These are phyloP conservation scores for Trichophyton schoenleinii DNA, from an alignment of 2,329 filamentous ascomycete species.

Conservation along the genomic window DNA sequence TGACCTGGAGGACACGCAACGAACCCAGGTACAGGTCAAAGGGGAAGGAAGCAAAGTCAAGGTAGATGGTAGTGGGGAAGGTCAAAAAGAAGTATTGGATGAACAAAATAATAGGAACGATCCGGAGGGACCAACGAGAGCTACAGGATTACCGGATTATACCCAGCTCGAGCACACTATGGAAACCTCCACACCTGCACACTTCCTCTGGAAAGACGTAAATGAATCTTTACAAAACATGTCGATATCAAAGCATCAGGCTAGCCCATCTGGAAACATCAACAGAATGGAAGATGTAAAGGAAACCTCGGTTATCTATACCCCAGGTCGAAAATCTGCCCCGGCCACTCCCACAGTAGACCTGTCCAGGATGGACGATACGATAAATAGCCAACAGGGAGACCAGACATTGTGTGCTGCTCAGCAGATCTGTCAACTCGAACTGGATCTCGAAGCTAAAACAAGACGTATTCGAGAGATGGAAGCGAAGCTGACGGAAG, in stretches of 20 bases:
- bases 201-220: slow-evolving; percentile 22
- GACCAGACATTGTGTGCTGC: slow-evolving; percentile 24
- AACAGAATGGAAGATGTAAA: not conserved
- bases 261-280: not conserved
- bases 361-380: not conserved
- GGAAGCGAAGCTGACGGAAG: not conserved
- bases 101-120: slow-evolving; percentile 14
- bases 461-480: slow-evolving; percentile 15
- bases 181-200: slow-evolving; percentile 34
- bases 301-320: slow-evolving; percentile 2
- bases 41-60: slow-evolving; percentile 11
- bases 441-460: slow-evolving; percentile 26
- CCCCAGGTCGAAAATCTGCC: not conserved
- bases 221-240: not conserved
- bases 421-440: slow-evolving; percentile 29
- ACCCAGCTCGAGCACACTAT: slow-evolving; percentile 33
- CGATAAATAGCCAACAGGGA: not conserved
- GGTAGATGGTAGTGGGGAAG: slow-evolving; percentile 6
- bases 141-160: slow-evolving; percentile 24
- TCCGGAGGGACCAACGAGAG: slow-evolving; percentile 19
- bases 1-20: not conserved
- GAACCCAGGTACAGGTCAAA: not conserved
- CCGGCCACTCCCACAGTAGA: not conserved
- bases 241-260: not conserved
- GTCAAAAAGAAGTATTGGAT: slow-evolving; percentile 4